These are phyloP conservation scores for Bryoerythrophyllum caledonicum DNA, from an alignment of 225 moss, liverwort and hornwort species.

Conservation along the genomic window DNA sequence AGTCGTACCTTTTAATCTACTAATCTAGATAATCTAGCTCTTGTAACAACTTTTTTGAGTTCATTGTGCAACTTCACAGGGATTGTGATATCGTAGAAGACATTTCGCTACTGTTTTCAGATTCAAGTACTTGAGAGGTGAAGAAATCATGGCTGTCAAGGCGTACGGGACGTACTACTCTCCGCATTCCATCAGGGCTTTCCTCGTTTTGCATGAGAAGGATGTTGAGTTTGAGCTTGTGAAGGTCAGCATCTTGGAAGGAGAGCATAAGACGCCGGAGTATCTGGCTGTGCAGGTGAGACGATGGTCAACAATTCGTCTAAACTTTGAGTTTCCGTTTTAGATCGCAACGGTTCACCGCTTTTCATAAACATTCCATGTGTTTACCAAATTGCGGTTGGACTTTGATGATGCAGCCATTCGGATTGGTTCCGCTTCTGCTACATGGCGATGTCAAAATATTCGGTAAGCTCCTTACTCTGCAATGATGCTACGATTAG, in stretches of 20 bases:
- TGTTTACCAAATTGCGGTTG: conserved; percentile 1
- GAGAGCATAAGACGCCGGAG: conserved; percentile 36
- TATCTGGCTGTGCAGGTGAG: conserved; percentile 35
- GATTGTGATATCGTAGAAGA: too few relatives aligned
- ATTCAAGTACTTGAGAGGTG: too few relatives aligned
- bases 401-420: conserved; percentile 42
- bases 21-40: too few relatives aligned
- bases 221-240: conserved; percentile 43
- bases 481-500: neutral
- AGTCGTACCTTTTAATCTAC: too few relatives aligned
- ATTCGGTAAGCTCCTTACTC: conserved; percentile 34
- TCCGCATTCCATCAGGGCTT: conserved; percentile 23
- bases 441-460: conserved; percentile 45
- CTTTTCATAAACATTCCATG: too few relatives aligned
- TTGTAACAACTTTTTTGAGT: too few relatives aligned
- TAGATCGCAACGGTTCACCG: neutral
- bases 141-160: conserved; percentile 36
- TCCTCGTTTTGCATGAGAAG: conserved; percentile 39
- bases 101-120: too few relatives aligned
- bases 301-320: neutral
- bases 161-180: conserved; percentile 42
- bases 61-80: too few relatives aligned
- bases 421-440: conserved; percentile 44
- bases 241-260: neutral
- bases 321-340: neutral